Conservation (phyloP, 495 filamentous ascomycete species). For the Daldinia loculata region DNA sequence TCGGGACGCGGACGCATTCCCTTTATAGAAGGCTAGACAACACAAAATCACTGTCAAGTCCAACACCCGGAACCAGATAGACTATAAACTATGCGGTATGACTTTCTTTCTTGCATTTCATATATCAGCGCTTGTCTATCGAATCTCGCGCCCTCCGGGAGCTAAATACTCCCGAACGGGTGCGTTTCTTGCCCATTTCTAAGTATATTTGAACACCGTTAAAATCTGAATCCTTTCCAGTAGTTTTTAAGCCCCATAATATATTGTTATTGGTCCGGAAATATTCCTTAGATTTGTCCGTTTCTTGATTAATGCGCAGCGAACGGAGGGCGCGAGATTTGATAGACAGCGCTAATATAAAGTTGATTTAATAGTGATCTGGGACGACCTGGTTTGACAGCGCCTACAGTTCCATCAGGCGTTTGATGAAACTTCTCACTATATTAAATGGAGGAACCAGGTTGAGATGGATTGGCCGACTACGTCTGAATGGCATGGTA, state of each 20-base stretch:
- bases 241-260: no score
- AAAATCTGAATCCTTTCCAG: no score
- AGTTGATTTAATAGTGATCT: slow-evolving; percentile 8
- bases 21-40: slow-evolving; percentile 19
- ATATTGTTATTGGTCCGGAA: no score
- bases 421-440: slow-evolving; percentile 12
- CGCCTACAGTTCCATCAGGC: not conserved
- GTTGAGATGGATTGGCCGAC: not conserved
- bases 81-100: not conserved
- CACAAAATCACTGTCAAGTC: slow-evolving; percentile 9
- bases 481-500: slow-evolving; percentile 1
- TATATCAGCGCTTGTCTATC: no score
- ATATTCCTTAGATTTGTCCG: no score
- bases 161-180: no score
- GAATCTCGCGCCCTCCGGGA: no score
- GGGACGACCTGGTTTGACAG: not conserved
- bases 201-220: no score
- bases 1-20: slow-evolving; percentile 34
- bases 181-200: no score
- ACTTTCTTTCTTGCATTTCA: not conserved
- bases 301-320: no score
- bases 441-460: slow-evolving; percentile 23
- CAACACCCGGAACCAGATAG: slow-evolving; percentile 6
- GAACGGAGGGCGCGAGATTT: no score
- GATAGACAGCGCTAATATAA: not conserved